Base-by-base conservation (phyloP, 495 filamentous ascomycete genomes). In the Xylaria venustula region DNA sequence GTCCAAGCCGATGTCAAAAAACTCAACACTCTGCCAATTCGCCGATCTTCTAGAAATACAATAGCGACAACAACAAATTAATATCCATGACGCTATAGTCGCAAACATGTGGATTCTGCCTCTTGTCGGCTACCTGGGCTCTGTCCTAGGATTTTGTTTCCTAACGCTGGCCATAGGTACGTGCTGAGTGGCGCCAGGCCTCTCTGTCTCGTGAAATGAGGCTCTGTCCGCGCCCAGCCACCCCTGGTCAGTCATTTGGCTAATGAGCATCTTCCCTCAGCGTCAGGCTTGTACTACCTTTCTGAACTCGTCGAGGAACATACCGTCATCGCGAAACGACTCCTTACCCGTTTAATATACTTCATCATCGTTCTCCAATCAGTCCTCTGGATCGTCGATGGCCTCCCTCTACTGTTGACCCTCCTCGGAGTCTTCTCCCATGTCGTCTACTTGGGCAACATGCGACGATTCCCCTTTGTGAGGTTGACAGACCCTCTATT, bases 281-380 rank as follows among this genome's bases (percentile, higher is more conserved):
- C 94, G 34, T 96, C 92, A 22, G 95, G 95, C 26, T 87, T 98
- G 22, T 98, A 98, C 79, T 98, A 98, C 72, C 89, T 98, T 48
- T 97, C 94, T 1, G 94, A 98, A 75, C 83, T 97, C 9, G 94
- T 98, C 51, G 95, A 98, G 76, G 94, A 98, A 70, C 93, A 98
- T 71, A 98, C 92, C 11, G 93, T 98, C 11, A 72, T 95, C 46
- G 89, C 93, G 19, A 93, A 96, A 70, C 90, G 87, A 58, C 80
- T 97, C 23, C 82, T 98, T 23, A 90, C 83, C 12, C 85, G 84
- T 45, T 80, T 98, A 41, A 97, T 98, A 73, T 96, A 97, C 80
- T 76, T 75, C 57, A 85, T 96, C 66, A 90, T 98, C 57, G 79
- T 63, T 23, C 71, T 91, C 28, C 93, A 96, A 67, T 60, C 87